Evolutionary conservation across 2,329 filamentous ascomycete genomes (phyloP).

Genomic region (Aureobasidium leucospermi): DNA sequence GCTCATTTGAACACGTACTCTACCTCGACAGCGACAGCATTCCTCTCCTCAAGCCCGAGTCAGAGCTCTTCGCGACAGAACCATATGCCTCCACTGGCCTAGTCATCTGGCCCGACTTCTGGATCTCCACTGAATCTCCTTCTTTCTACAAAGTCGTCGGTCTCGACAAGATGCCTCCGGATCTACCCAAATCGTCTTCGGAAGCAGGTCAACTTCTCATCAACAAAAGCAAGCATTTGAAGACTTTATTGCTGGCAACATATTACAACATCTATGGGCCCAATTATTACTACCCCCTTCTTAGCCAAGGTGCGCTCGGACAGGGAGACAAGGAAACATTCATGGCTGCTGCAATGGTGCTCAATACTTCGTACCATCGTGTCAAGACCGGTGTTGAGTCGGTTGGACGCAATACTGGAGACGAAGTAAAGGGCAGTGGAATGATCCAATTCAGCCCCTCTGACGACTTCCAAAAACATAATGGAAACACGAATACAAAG

Average conservation of each 20-base stretch:
- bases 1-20: slow-evolving; percentile 41
- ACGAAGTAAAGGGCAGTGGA: slow-evolving; percentile 13
- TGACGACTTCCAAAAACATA: slow-evolving; percentile 5
- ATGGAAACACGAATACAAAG: background rate
- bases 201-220: slow-evolving; percentile 42
- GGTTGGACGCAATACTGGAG: slow-evolving; percentile 7
- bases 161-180: slow-evolving; percentile 25
- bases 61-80: slow-evolving; percentile 33
- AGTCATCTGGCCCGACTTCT: slow-evolving; percentile 43
- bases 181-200: slow-evolving; percentile 31
- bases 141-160: slow-evolving; percentile 33
- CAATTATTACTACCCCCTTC: slow-evolving; percentile 38
- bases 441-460: slow-evolving; percentile 17
- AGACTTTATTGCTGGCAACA: slow-evolving; percentile 37
- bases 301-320: slow-evolving; percentile 41
- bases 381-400: slow-evolving; percentile 24
- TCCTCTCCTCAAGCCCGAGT: slow-evolving; percentile 35
- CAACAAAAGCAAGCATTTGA: slow-evolving; percentile 35
- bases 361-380: slow-evolving; percentile 34
- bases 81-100: slow-evolving; percentile 36
- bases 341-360: slow-evolving; percentile 35
- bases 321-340: slow-evolving; percentile 48
- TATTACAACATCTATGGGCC: slow-evolving; percentile 46
- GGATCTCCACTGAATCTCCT: slow-evolving; percentile 33
- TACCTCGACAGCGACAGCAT: slow-evolving; percentile 44